phyloP scores from a whole-genome alignment of 768 basidiomycete genomes.

The Tylopilus intermedius region DNA sequence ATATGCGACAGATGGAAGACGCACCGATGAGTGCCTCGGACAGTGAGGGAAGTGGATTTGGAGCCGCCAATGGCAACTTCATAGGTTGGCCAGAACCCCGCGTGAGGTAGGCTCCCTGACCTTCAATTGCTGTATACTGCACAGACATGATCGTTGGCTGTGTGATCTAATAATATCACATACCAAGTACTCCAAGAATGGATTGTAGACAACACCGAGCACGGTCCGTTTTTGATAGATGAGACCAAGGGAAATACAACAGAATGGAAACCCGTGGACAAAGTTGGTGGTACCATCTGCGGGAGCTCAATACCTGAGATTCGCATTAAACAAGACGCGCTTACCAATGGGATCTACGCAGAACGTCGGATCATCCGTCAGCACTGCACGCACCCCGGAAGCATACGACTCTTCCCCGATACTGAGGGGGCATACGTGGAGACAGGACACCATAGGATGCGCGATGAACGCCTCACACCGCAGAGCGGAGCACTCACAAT shows the following conservation, averaged over 20 bases:
- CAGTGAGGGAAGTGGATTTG: slow-evolving; percentile 60
- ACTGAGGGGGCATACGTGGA: slow-evolving; percentile 34
- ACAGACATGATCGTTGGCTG: not conserved
- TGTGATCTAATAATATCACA: not conserved
- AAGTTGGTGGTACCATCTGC: slow-evolving; percentile 90
- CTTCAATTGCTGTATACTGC: slow-evolving; percentile 73
- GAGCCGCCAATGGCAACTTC: slow-evolving; percentile 60
- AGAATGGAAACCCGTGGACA: slow-evolving; percentile 80
- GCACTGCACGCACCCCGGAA: slow-evolving; percentile 55
- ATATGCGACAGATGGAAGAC: not conserved
- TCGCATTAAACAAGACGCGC: slow-evolving; percentile 6
- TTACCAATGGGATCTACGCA: slow-evolving; percentile 92
- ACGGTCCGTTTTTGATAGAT: slow-evolving; percentile 82
- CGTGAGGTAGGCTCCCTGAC: slow-evolving; percentile 73
- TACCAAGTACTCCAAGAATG: slow-evolving; percentile 79
- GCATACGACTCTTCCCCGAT: slow-evolving; percentile 94
- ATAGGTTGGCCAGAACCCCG: slow-evolving; percentile 39
- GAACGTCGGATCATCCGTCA: slow-evolving; percentile 89
- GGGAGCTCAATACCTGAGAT: not conserved
- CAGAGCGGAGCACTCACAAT: slow-evolving; percentile 54
- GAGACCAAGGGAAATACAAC: slow-evolving; percentile 86
- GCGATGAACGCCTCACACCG: not conserved
- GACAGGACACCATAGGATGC: not conserved
- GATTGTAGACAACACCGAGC: slow-evolving; percentile 90
- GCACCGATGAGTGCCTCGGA: slow-evolving; percentile 70